Evolutionary conservation across 2,329 filamentous ascomycete genomes (phyloP).

Genomic region (Dissoconium aciculare): DNA sequence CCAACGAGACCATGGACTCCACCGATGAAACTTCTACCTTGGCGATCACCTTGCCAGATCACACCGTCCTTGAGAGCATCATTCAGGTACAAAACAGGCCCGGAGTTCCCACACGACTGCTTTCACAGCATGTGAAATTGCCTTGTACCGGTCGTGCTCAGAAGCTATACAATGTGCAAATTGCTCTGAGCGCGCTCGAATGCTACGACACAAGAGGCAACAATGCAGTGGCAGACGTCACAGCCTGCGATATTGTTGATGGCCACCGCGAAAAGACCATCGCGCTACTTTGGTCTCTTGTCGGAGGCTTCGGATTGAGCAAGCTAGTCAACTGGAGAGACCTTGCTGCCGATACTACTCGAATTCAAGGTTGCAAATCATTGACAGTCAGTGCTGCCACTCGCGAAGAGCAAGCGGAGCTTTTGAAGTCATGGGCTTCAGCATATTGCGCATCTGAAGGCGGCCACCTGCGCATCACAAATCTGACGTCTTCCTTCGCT

Average conservation of each 20-base stretch:
- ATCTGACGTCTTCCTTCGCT: conserved; percentile 44
- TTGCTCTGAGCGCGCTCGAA: conserved; percentile 41
- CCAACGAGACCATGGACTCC: background rate
- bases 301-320: conserved; percentile 41
- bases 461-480: conserved; percentile 26
- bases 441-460: conserved; percentile 35
- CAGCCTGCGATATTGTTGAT: conserved; percentile 45
- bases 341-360: conserved; percentile 32
- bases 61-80: conserved; percentile 28
- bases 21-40: conserved; percentile 31
- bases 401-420: conserved; percentile 12
- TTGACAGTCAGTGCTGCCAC: background rate
- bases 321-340: conserved; percentile 42
- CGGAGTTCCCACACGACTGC: conserved; percentile 26
- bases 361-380: background rate
- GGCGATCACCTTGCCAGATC: conserved; percentile 31
- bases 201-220: conserved; percentile 28
- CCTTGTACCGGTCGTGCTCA: conserved; percentile 41
- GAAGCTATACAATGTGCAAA: conserved; percentile 44
- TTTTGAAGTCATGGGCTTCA: conserved; percentile 44
- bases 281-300: conserved; percentile 44
- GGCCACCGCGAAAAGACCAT: conserved; percentile 51
- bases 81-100: conserved; percentile 16
- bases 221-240: conserved; percentile 31
- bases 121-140: conserved; percentile 44